Evolutionary conservation across 495 filamentous ascomycete species (phyloP).

Genomic region (Lentithecium fluviatile): DNA sequence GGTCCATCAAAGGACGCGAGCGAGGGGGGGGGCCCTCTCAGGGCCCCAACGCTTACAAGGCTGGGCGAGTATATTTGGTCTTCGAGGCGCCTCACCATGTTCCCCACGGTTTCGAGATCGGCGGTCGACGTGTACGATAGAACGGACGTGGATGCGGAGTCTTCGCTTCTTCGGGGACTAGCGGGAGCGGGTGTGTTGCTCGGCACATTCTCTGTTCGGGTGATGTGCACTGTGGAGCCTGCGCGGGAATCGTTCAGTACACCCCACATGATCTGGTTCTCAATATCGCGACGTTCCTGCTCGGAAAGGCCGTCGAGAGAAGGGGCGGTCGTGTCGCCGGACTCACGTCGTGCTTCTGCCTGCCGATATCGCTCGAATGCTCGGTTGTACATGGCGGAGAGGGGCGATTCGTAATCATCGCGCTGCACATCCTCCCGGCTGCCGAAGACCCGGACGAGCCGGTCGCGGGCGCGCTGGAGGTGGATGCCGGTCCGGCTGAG

Average conservation of each 20-base stretch:
- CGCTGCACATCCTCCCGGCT: conserved; percentile 45
- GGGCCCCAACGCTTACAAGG: too few species aligned
- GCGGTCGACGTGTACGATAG: too few species aligned
- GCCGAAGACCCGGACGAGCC: conserved; percentile 43
- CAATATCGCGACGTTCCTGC: conserved; percentile 10
- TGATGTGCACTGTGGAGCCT: background rate
- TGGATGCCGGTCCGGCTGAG: background rate
- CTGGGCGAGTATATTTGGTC: too few species aligned
- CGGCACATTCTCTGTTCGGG: too few species aligned
- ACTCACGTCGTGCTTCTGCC: conserved; percentile 38
- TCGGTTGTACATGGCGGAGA: conserved; percentile 43
- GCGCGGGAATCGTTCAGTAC: conserved; percentile 9
- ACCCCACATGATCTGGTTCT: conserved; percentile 19
- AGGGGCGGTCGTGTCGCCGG: background rate
- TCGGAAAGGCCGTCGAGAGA: background rate
- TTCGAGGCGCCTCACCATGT: too few species aligned
- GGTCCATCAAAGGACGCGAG: background rate
- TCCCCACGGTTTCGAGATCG: too few species aligned
- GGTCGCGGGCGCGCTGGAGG: conserved; percentile 30
- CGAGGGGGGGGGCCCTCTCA: too few species aligned
- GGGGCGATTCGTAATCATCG: conserved; percentile 46
- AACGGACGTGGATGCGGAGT: conserved; percentile 4
- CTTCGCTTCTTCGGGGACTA: background rate
- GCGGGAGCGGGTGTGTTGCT: background rate
- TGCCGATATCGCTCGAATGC: conserved; percentile 39